Conservation (phyloP, 495 filamentous ascomycete genomes). For the Aspergillus ostianus region DNA sequence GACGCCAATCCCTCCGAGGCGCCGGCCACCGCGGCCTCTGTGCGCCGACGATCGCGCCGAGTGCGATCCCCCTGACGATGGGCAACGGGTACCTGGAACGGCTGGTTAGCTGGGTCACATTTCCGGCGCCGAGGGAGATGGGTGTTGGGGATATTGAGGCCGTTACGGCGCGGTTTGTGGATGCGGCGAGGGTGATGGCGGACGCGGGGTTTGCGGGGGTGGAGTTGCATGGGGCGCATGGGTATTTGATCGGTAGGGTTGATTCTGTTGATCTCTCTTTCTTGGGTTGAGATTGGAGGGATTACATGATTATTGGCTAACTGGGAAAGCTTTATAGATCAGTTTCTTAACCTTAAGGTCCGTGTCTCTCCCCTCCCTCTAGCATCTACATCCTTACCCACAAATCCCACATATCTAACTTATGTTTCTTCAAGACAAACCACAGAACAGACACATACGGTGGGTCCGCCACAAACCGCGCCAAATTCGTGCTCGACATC, state of each 20-base stretch:
- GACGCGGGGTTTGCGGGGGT: conserved; percentile 55
- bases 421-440: conserved; percentile 47
- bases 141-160: conserved; percentile 46
- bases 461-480: conserved; percentile 43
- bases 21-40: conserved; percentile 47
- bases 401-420: no score
- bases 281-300: background rate
- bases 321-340: conserved; percentile 25
- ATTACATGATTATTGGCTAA: conserved; percentile 12
- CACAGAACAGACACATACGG: conserved; percentile 49
- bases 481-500: conserved; percentile 49
- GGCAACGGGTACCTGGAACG: conserved; percentile 36
- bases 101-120: conserved; percentile 33
- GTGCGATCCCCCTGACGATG: conserved; percentile 41
- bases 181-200: conserved; percentile 45
- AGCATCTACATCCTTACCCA: no score
- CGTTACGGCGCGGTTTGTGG: conserved; percentile 46
- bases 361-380: background rate
- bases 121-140: conserved; percentile 49
- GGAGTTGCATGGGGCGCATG: conserved; percentile 59
- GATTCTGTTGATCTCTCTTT: conserved; percentile 20
- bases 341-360: conserved; percentile 44
- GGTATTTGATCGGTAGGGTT: conserved; percentile 57
- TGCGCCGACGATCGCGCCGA: conserved; percentile 46
- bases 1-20: conserved; percentile 50